These are phyloP conservation scores for Pseudonectria buxi DNA, from an alignment of 2,329 filamentous ascomycete species.

Conservation along the genomic window DNA sequence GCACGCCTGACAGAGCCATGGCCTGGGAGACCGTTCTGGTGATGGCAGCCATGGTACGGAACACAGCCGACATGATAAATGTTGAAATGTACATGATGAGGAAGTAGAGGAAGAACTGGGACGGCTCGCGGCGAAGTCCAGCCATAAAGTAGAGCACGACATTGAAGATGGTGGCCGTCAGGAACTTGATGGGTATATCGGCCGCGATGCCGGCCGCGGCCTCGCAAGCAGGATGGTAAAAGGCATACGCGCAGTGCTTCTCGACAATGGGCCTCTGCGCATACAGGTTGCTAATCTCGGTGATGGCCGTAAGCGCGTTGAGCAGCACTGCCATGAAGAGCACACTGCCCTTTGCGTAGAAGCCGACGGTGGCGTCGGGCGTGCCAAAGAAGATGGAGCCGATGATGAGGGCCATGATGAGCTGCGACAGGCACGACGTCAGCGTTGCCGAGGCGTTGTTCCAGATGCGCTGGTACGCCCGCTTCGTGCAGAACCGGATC, in stretches of 20 bases:
- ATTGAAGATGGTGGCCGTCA: conserved; percentile 44
- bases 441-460: conserved; percentile 43
- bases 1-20: conserved; percentile 44
- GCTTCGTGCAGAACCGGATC: conserved; percentile 42
- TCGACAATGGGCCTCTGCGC: conserved; percentile 41
- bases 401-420: conserved; percentile 54
- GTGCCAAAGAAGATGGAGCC: conserved; percentile 54
- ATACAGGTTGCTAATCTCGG: conserved; percentile 44
- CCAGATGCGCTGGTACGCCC: conserved; percentile 47
- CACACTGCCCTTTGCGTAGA: conserved; percentile 48
- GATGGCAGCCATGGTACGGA: conserved; percentile 64
- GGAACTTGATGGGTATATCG: conserved; percentile 53
- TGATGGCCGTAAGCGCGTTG: conserved; percentile 51
- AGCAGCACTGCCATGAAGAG: conserved; percentile 56
- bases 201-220: conserved; percentile 47
- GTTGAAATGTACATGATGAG: conserved; percentile 62
- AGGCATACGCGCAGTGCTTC: conserved; percentile 42
- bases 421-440: conserved; percentile 39
- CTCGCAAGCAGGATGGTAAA: conserved; percentile 47
- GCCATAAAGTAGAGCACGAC: conserved; percentile 52
- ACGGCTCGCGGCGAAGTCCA: conserved; percentile 49
- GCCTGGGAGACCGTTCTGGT: conserved; percentile 59
- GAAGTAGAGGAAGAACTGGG: conserved; percentile 70
- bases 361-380: conserved; percentile 41
- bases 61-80: conserved; percentile 69